Conservation (phyloP, 192 early-diverging fungal genomes). For the Umbelopsis sp. region DNA sequence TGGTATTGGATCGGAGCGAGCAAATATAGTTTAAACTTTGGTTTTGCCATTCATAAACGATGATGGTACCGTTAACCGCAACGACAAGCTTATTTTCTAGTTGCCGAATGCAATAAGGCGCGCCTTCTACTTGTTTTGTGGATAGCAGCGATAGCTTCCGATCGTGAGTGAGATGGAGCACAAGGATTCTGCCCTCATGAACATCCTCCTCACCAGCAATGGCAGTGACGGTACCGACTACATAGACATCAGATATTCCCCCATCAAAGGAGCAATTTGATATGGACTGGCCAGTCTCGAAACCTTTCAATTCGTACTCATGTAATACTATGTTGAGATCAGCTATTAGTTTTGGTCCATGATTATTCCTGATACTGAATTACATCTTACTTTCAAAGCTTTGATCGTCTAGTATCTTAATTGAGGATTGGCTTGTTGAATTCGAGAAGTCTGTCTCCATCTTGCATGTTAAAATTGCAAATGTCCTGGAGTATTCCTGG, state of each 20-base stretch:
- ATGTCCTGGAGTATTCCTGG: constrained; percentile 54
- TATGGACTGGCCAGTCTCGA: constrained; percentile 49
- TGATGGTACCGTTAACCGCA: constrained; percentile 63
- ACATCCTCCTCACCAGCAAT: constrained; percentile 66
- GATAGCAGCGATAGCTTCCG: constrained; percentile 56
- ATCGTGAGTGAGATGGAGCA: constrained; percentile 53
- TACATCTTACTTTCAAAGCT: constrained; percentile 67
- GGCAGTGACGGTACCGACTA: constrained; percentile 73
- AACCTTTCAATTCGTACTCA: constrained; percentile 46
- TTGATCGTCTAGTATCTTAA: constrained; percentile 71
- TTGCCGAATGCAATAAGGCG: constrained; percentile 61
- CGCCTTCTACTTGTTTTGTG: constrained; percentile 57
- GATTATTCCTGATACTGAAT: too few relatives aligned
- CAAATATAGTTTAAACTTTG: constrained; percentile 25
- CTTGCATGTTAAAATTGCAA: constrained; percentile 69
- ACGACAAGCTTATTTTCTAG: constrained; percentile 73
- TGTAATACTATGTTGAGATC: constrained; percentile 44
- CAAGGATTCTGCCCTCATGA: constrained; percentile 73
- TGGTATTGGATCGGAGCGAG: constrained; percentile 54
- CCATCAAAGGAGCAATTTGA: constrained; percentile 47
- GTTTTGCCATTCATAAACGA: neutral
- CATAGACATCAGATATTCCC: constrained; percentile 57
- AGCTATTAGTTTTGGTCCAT: too few relatives aligned
- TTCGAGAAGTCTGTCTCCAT: constrained; percentile 24
- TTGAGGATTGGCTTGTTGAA: constrained; percentile 28